phyloP scores from a whole-genome alignment of 2,329 filamentous ascomycete genomes.

The Cercospora beticola region DNA sequence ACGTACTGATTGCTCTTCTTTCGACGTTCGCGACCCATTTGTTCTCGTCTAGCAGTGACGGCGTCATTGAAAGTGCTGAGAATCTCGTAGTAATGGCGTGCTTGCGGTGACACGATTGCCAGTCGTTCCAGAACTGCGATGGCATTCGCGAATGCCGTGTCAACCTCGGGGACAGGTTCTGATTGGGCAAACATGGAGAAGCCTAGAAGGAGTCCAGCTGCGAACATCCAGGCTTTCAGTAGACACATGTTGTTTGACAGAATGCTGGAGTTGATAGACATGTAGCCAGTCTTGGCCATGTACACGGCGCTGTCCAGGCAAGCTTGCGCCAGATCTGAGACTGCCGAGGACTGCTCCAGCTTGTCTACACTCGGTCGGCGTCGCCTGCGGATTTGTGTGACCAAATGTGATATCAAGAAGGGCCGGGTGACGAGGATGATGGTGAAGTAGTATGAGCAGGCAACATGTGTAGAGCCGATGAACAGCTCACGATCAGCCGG shows the following conservation, averaged over 20 bases:
- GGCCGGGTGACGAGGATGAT: conserved; percentile 59
- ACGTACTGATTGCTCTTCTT: conserved; percentile 27
- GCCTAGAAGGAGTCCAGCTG: conserved; percentile 57
- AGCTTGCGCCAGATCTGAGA: conserved; percentile 49
- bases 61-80: conserved; percentile 38
- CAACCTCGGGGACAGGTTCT: conserved; percentile 47
- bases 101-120: conserved; percentile 54
- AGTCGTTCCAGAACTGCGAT: conserved; percentile 53
- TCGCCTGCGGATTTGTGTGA: conserved; percentile 36
- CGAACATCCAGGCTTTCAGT: conserved; percentile 56
- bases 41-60: conserved; percentile 20
- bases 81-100: conserved; percentile 59
- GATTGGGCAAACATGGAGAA: conserved; percentile 56
- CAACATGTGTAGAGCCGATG: conserved; percentile 49
- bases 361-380: conserved; percentile 19
- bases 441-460: conserved; percentile 60
- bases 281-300: conserved; percentile 54
- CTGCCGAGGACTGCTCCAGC: conserved; percentile 21
- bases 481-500: conserved; percentile 25
- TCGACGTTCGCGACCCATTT: conserved; percentile 22
- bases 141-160: conserved; percentile 53
- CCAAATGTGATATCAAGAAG: conserved; percentile 54
- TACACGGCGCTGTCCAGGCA: conserved; percentile 58
- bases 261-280: conserved; percentile 44
- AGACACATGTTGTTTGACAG: conserved; percentile 57